phyloP scores from a whole-genome alignment of 495 filamentous ascomycete genomes.

The Aspergillus nidulans region DNA sequence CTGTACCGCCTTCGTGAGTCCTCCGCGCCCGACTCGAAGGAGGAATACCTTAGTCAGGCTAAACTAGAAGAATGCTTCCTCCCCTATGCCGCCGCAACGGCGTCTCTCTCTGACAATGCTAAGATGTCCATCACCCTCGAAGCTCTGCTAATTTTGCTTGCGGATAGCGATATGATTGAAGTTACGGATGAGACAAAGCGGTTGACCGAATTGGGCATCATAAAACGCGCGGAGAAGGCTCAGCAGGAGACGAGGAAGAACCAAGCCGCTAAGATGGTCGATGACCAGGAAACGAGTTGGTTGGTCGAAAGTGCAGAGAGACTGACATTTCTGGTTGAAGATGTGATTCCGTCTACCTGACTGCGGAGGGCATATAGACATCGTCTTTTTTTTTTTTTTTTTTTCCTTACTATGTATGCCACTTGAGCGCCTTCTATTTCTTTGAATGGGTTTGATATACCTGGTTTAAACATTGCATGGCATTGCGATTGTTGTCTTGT shows the following conservation, averaged over 20 bases:
- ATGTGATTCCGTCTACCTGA: slow-evolving; percentile 13
- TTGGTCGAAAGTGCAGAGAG: slow-evolving; percentile 40
- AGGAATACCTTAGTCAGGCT: slow-evolving; percentile 47
- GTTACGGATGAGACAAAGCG: slow-evolving; percentile 43
- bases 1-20: slow-evolving; percentile 58
- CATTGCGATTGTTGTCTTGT: background rate
- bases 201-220: slow-evolving; percentile 61
- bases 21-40: slow-evolving; percentile 45
- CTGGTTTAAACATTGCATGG: background rate
- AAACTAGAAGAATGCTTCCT: slow-evolving; percentile 67
- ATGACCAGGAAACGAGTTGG: slow-evolving; percentile 36
- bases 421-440: no score
- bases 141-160: slow-evolving; percentile 59
- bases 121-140: slow-evolving; percentile 78
- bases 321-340: slow-evolving; percentile 34
- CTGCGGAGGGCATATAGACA: no score
- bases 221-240: slow-evolving; percentile 51
- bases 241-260: slow-evolving; percentile 42
- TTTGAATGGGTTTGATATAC: no score
- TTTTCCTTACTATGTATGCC: background rate
- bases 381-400: background rate
- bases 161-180: slow-evolving; percentile 31
- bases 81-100: slow-evolving; percentile 63
- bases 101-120: slow-evolving; percentile 65
- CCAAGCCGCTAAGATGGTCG: slow-evolving; percentile 20